phyloP scores from a whole-genome alignment of 2,329 filamentous ascomycete species.

The Xylariaceae sp. region DNA sequence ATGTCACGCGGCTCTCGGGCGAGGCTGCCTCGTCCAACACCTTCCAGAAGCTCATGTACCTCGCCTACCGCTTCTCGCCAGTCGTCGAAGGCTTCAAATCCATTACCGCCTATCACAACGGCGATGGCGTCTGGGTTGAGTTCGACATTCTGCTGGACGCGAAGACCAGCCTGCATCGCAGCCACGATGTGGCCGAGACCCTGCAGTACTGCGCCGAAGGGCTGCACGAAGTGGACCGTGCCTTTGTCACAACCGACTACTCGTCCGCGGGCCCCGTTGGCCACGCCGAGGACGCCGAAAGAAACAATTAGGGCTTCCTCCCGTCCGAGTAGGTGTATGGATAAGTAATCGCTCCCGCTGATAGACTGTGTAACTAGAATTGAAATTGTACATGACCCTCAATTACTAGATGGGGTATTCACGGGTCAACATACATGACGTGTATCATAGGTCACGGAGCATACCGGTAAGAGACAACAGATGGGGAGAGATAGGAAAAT shows the following conservation, averaged over 20 bases:
- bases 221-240: constrained; percentile 30
- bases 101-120: constrained; percentile 51
- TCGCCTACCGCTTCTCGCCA: constrained; percentile 49
- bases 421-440: no score
- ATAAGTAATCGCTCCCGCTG: no score
- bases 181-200: constrained; percentile 55
- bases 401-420: no score
- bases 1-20: constrained; percentile 52
- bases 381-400: no score
- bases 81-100: constrained; percentile 47
- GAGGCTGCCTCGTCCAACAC: constrained; percentile 44
- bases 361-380: no score
- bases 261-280: constrained; percentile 16
- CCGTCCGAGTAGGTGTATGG: no score
- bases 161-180: constrained; percentile 40
- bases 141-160: constrained; percentile 52
- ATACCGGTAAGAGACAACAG: no score
- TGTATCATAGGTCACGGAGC: no score
- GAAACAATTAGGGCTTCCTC: no score
- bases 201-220: constrained; percentile 55
- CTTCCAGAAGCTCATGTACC: constrained; percentile 49
- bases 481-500: no score
- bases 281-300: constrained; percentile 11
- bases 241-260: constrained; percentile 33
- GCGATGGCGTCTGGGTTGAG: constrained; percentile 57